phyloP scores from a whole-genome alignment of 352 stramenopile species.

The Globisporangium yorkense region DNA sequence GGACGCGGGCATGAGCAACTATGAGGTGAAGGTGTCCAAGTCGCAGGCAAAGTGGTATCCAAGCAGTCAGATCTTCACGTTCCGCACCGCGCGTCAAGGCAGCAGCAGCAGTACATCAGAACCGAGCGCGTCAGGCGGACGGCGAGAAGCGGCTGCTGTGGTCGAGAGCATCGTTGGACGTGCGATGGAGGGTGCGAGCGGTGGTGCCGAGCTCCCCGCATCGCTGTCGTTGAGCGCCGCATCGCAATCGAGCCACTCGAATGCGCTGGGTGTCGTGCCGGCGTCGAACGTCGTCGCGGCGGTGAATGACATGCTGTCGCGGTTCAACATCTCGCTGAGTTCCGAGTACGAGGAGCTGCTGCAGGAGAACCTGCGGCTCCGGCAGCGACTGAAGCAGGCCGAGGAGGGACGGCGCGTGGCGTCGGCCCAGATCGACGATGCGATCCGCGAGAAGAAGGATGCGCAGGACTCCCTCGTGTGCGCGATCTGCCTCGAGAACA shows the following conservation, averaged over 20 bases:
- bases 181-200: neutral
- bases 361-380: constrained; percentile 53
- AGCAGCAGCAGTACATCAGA: neutral
- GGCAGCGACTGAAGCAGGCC: constrained; percentile 51
- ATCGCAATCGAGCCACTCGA: neutral
- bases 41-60: constrained; percentile 29
- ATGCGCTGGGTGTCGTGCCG: constrained; percentile 13
- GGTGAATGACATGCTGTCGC: constrained; percentile 68
- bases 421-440: constrained; percentile 58
- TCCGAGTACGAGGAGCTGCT: constrained; percentile 61
- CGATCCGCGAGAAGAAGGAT: constrained; percentile 70
- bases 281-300: constrained; percentile 55
- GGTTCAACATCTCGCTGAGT: constrained; percentile 66
- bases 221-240: constrained; percentile 9
- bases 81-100: constrained; percentile 39
- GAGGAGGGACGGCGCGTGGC: constrained; percentile 56
- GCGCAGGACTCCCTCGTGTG: constrained; percentile 68
- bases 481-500: constrained; percentile 75
- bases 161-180: neutral
- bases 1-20: constrained; percentile 33
- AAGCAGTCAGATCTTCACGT: constrained; percentile 68
- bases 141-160: neutral
- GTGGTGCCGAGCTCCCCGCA: constrained; percentile 8
- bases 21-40: constrained; percentile 57
- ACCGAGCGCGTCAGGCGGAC: no score